A percentile compares a stretch with the other conserved stretches of the same genome.
Evolutionary conservation across 345 rosid species (phyloP).

Genomic region (Raphanus sativus): DNA sequence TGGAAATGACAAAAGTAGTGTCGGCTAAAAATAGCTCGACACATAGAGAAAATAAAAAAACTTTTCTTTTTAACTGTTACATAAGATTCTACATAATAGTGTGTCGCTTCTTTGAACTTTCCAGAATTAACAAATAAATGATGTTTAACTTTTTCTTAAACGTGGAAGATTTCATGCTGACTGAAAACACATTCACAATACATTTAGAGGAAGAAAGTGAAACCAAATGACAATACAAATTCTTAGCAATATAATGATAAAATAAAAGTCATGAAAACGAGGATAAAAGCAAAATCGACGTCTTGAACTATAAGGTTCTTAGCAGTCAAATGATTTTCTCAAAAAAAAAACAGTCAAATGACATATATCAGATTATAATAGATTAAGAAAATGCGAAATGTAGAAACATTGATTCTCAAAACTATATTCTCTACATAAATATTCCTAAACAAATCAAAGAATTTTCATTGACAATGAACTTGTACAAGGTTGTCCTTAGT

Average conservation of each 20-base stretch:
- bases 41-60: not conserved
- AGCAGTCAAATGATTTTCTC: not conserved
- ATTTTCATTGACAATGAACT: not conserved
- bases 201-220: too few species aligned
- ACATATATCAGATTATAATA: not conserved
- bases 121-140: not conserved
- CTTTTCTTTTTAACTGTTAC: not conserved
- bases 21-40: not conserved
- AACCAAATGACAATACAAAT: too few species aligned
- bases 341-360: not conserved
- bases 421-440: not conserved
- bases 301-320: not conserved
- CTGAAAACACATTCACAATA: too few species aligned
- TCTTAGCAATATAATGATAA: too few species aligned
- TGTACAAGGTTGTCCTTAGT: not conserved
- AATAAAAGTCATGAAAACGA: not conserved
- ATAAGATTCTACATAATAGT: not conserved
- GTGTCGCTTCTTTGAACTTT: not conserved
- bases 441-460: not conserved
- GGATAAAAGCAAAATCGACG: not conserved
- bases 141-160: not conserved
- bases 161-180: too few species aligned
- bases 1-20: not conserved
- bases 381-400: not conserved
- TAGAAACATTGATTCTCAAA: not conserved